Evolutionary conservation across 768 basidiomycete genomes (phyloP).

Genomic region (Collybia nuda): DNA sequence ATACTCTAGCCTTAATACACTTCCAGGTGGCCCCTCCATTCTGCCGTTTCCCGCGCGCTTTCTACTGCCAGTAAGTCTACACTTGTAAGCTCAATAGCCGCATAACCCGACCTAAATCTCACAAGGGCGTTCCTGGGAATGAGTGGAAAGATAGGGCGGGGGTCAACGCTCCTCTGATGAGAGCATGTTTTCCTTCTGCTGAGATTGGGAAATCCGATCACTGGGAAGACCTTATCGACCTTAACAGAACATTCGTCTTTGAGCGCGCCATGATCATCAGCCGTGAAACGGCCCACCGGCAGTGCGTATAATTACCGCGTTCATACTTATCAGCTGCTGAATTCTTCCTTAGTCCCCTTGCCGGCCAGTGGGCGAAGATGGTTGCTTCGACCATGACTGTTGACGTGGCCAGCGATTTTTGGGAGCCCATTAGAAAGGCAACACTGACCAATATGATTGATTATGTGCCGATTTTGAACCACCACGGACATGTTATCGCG

Average conservation of each 20-base stretch:
- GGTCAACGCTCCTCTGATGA: constrained; percentile 51
- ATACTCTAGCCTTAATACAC: constrained; percentile 11
- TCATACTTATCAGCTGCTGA: neutral
- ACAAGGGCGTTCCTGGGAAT: constrained; percentile 13
- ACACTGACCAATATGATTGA: constrained; percentile 31
- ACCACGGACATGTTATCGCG: constrained; percentile 5
- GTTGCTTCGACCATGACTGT: constrained; percentile 32
- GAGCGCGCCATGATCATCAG: constrained; percentile 64
- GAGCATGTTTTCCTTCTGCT: constrained; percentile 59
- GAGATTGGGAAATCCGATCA: constrained; percentile 58
- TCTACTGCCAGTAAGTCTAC: constrained; percentile 18
- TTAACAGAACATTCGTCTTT: constrained; percentile 59
- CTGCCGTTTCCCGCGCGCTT: constrained; percentile 15
- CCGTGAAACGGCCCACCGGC: constrained; percentile 58
- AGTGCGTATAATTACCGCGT: constrained; percentile 24
- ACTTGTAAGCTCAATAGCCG: neutral
- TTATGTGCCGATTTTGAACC: constrained; percentile 22
- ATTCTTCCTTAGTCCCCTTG: constrained; percentile 20
- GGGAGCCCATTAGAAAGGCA: constrained; percentile 32
- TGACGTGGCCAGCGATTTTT: constrained; percentile 25
- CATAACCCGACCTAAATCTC: constrained; percentile 15
- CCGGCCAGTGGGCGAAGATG: constrained; percentile 33
- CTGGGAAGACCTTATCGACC: constrained; percentile 58
- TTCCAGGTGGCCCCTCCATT: neutral
- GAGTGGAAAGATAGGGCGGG: constrained; percentile 21